Percentiles rank a stretch among this genome's conserved stretches.
Evolutionary conservation across 306 rosid species (phyloP).

Genomic region (Sicyos edulis): DNA sequence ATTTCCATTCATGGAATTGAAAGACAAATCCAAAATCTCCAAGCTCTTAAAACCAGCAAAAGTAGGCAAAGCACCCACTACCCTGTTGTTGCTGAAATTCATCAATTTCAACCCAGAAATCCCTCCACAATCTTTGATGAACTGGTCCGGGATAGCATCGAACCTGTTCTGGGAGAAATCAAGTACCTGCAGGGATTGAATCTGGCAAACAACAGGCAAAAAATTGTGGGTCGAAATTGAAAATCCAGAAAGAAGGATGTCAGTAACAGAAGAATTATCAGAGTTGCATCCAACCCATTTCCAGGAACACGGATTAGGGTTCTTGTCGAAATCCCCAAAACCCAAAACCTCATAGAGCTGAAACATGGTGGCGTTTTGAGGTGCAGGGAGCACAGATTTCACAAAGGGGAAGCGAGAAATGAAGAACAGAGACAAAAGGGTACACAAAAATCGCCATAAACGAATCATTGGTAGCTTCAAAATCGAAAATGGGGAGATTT

Average conservation of each 20-base stretch:
- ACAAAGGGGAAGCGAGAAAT: constrained; percentile 33
- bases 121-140: constrained; percentile 50
- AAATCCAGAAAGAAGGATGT: constrained; percentile 30
- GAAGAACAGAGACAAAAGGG: constrained; percentile 26
- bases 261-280: constrained; percentile 28
- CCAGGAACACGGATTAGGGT: constrained; percentile 62
- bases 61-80: constrained; percentile 40
- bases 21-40: constrained; percentile 60
- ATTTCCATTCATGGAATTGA: constrained; percentile 22
- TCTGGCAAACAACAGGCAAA: constrained; percentile 43
- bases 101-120: constrained; percentile 35
- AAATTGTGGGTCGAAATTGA: constrained; percentile 37
- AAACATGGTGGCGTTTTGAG: constrained; percentile 43
- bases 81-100: constrained; percentile 44
- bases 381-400: constrained; percentile 38
- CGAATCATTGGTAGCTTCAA: background rate
- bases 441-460: background rate
- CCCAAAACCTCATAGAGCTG: constrained; percentile 24
- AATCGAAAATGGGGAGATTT: background rate
- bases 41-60: constrained; percentile 50
- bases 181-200: constrained; percentile 49
- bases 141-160: constrained; percentile 37
- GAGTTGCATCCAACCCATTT: constrained; percentile 43
- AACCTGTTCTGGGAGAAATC: constrained; percentile 47
- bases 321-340: constrained; percentile 27